A percentile compares a stretch with the other conserved stretches of the same genome.
Evolutionary conservation across 1,284 basidiomycete genomes (phyloP).

Genomic region (Xerocomus minutiporus): DNA sequence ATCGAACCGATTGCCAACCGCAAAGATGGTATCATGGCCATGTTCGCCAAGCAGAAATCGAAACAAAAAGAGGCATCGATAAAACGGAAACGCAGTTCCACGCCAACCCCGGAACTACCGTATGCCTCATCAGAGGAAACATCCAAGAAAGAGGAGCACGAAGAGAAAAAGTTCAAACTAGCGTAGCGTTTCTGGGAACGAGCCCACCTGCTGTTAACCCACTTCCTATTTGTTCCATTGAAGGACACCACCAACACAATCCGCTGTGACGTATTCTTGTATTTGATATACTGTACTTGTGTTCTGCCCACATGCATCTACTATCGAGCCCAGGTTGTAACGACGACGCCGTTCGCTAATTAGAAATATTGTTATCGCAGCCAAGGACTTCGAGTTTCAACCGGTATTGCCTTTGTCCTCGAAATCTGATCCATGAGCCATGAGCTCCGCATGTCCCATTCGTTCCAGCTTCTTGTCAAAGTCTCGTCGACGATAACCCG

Average conservation of each 20-base stretch:
- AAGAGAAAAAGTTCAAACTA: conserved; percentile 24
- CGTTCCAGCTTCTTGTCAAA: conserved; percentile 89
- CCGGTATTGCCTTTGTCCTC: conserved; percentile 19
- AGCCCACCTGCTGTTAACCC: not conserved
- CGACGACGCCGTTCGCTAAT: not conserved
- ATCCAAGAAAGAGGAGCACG: conserved; percentile 15
- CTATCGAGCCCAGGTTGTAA: not conserved
- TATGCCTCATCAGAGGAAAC: not conserved
- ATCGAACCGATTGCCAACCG: conserved; percentile 76
- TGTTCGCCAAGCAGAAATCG: conserved; percentile 69
- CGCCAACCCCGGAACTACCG: not conserved
- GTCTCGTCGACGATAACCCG: conserved; percentile 73
- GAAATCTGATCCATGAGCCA: conserved; percentile 44
- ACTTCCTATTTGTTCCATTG: not conserved
- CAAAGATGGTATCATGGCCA: conserved; percentile 84
- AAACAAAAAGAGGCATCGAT: conserved; percentile 18
- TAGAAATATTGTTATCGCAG: not conserved
- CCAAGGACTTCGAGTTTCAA: not conserved
- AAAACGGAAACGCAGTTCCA: conserved; percentile 28
- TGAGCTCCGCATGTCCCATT: conserved; percentile 74
- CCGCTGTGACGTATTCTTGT: conserved; percentile 3
- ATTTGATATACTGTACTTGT: conserved; percentile 15
- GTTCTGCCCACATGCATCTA: not conserved
- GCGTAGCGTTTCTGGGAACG: conserved; percentile 1
- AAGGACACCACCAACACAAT: not conserved